Evolutionary conservation across 345 rosid genomes (phyloP).

Genomic region (Atalantia buxifolia): DNA sequence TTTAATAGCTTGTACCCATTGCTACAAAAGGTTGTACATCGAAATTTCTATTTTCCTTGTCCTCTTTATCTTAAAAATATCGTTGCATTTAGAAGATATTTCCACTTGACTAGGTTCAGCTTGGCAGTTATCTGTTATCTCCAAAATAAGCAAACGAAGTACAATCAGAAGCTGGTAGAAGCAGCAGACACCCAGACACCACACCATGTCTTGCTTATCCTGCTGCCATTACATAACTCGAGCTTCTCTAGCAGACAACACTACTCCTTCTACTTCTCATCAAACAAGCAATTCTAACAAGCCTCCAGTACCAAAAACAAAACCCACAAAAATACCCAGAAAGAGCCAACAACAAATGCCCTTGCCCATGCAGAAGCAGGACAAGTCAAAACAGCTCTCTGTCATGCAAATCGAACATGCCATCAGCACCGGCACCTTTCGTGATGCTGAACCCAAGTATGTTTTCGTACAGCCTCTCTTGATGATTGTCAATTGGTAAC

Average conservation of each 20-base stretch:
- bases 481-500: background rate
- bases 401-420: conserved; percentile 65
- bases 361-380: conserved; percentile 10
- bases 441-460: conserved; percentile 59
- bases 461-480: background rate
- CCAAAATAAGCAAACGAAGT: background rate
- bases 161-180: background rate
- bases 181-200: background rate
- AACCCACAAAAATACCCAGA: conserved; percentile 10
- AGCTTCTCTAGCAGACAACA: conserved; percentile 20
- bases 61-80: background rate
- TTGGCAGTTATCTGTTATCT: background rate
- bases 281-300: conserved; percentile 4
- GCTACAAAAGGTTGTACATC: background rate
- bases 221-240: conserved; percentile 11
- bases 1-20: background rate
- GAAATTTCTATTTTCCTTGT: background rate
- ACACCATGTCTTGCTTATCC: conserved; percentile 38
- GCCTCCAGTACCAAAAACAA: conserved; percentile 11
- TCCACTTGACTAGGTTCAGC: background rate
- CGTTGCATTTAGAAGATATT: background rate
- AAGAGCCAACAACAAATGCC: conserved; percentile 4
- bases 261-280: conserved; percentile 17
- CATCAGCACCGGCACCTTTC: conserved; percentile 78
- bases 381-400: conserved; percentile 26